Evolutionary conservation across 73 alveolate genomes (phyloP).

Genomic region (Paramecium primaurelia): DNA sequence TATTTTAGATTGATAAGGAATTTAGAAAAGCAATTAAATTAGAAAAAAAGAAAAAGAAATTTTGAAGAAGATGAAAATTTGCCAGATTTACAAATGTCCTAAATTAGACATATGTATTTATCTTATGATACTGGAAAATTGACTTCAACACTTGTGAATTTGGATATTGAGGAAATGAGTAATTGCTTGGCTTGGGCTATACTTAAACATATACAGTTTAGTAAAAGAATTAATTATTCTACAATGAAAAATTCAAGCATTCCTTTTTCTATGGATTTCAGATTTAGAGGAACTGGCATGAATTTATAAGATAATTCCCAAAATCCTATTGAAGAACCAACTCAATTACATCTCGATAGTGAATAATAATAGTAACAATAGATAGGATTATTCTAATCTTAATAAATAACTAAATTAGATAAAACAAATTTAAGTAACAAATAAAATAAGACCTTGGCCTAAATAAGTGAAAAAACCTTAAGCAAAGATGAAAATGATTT

Average conservation of each 20-base stretch:
- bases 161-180: constrained; percentile 73
- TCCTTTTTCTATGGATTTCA: neutral
- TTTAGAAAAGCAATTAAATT: neutral
- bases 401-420: neutral
- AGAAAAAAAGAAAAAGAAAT: constrained; percentile 10
- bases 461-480: constrained; percentile 3
- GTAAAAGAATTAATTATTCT: neutral
- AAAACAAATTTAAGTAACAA: neutral
- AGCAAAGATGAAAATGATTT: constrained; percentile 6
- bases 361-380: neutral
- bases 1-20: neutral
- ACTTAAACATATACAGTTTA: constrained; percentile 50
- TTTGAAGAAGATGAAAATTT: neutral
- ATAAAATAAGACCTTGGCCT: constrained; percentile 18
- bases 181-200: constrained; percentile 65
- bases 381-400: neutral
- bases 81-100: constrained; percentile 39
- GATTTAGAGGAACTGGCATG: constrained; percentile 16
- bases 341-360: neutral
- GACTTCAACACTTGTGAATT: constrained; percentile 64
- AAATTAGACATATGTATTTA: constrained; percentile 43
- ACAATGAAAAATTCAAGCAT: constrained; percentile 28
- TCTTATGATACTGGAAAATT: constrained; percentile 64
- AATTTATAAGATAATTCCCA: neutral
- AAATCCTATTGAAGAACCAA: constrained; percentile 48